Evolutionary conservation across 2,329 filamentous ascomycete genomes (phyloP), one percentile per base, ranked within the genome.

Genomic region (Cladophialophora chaetospira): DNA sequence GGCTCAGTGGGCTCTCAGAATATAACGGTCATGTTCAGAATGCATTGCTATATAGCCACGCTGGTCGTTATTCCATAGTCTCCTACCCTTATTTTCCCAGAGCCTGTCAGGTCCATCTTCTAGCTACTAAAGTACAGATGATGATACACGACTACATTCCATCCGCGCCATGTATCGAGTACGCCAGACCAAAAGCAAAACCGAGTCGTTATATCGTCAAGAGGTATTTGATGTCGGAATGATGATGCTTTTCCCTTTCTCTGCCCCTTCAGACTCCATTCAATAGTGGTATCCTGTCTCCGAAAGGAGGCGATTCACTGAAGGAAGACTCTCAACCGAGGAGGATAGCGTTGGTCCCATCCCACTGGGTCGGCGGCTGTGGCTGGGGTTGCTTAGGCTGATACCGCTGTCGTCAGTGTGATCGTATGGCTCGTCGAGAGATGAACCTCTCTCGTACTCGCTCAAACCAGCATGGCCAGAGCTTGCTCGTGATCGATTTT

Each of bases 391-490:
- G 3, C 59, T 53, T 10, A 64, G 43, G 29, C 55, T 60, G 36
- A 66, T 60, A 5, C 64, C 65, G 58, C 65, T 67, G 36, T 67
- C 65, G 15, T 67, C 63, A 2, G 57, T 52, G 19, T 69, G 60
- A 57, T 57, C 57, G 45, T 61, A 53, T 23, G 36, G 36, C 21
- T 57, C 33, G 15, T 55, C 23, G 31, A 46, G 56, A 31, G 45
- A 49, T 36, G 26, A 43, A n/a, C 46, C 45, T 25, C 45, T 52
- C 9, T 61, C 58, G 19, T 55, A 62, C 23, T 53, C 59, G 29
- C 43, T 55, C 15, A 19, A 9, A 8, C 44, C 55, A 11, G 55
- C 58, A 17, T 57, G 47, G 29, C 57, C 54, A 36, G 64, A 63
- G 29, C 58, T 62, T 9, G 54, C 58, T 28, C 55, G 58, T 19